Evolutionary conservation across 2,329 filamentous ascomycete genomes (phyloP).

Genomic region (Westerdykella aurantiaca): DNA sequence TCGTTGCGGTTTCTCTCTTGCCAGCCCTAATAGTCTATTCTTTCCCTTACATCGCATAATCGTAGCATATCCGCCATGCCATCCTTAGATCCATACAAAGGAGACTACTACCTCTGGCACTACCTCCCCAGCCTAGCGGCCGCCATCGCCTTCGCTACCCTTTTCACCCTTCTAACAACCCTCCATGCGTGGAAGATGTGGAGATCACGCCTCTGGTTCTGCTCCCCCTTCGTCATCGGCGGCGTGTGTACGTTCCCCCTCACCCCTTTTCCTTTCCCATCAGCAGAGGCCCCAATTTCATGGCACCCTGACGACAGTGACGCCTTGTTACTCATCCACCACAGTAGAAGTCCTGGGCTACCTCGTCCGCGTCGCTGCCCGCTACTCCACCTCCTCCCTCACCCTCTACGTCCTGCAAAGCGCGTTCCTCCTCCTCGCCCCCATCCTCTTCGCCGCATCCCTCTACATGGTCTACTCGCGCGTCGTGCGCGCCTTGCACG

Average conservation of each 20-base stretch:
- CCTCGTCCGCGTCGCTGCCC: slow-evolving; percentile 11
- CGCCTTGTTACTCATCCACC: no score
- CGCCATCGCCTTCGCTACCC: slow-evolving; percentile 42
- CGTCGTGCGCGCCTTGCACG: slow-evolving; percentile 33
- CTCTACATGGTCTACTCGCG: slow-evolving; percentile 42
- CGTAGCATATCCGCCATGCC: no score
- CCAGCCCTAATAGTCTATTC: no score
- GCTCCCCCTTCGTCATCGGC: slow-evolving; percentile 44
- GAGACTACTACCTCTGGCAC: slow-evolving; percentile 13
- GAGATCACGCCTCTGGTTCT: slow-evolving; percentile 44
- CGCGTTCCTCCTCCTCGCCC: slow-evolving; percentile 37
- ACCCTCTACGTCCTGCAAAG: slow-evolving; percentile 37
- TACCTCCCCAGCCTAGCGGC: slow-evolving; percentile 43
- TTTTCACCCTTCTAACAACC: slow-evolving; percentile 41
- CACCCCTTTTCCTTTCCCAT: slow-evolving; percentile 1
- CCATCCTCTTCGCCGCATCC: slow-evolving; percentile 40
- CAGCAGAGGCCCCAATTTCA: slow-evolving; percentile 3
- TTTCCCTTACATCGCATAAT: no score
- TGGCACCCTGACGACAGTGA: slow-evolving; percentile 14
- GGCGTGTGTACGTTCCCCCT: slow-evolving; percentile 41
- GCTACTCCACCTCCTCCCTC: slow-evolving; percentile 14
- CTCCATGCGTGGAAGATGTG: slow-evolving; percentile 41
- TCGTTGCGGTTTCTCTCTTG: no score
- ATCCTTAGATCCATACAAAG: no score
- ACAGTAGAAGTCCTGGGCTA: slow-evolving; percentile 36